phyloP scores from a whole-genome alignment of 2,329 filamentous ascomycete species.

The Arthrobotrys megalospora region DNA sequence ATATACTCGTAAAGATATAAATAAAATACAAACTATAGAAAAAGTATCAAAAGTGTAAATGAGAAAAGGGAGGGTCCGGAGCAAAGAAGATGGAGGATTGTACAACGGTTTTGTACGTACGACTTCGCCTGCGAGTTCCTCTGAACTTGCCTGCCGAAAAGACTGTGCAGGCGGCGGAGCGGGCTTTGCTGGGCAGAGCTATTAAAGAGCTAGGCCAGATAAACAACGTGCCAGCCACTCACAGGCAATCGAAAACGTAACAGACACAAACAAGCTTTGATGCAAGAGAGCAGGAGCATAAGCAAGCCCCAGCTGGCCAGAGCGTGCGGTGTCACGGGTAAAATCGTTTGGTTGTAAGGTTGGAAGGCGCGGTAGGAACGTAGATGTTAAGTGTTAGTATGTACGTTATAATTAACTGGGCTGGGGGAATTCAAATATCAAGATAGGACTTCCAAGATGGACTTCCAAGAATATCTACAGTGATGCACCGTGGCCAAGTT shows the following conservation, averaged over 20 bases:
- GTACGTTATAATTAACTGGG: constrained; percentile 20
- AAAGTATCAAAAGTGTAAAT: constrained; percentile 8
- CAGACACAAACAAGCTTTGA: constrained; percentile 52
- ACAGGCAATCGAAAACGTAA: constrained; percentile 51
- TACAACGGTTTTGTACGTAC: constrained; percentile 48
- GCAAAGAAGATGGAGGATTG: constrained; percentile 3
- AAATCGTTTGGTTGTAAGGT: constrained; percentile 11
- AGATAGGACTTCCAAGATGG: constrained; percentile 1
- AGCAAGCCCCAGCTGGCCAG: constrained; percentile 15
- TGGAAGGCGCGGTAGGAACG: constrained; percentile 14
- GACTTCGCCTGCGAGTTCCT: constrained; percentile 58
- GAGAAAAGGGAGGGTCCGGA: constrained; percentile 5
- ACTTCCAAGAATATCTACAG: neutral
- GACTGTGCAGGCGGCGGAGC: constrained; percentile 25
- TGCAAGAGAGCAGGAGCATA: constrained; percentile 14
- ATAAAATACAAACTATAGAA: neutral
- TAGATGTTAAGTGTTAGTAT: neutral
- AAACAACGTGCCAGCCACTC: constrained; percentile 52
- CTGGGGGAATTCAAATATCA: constrained; percentile 6
- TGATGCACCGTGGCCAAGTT: constrained; percentile 25
- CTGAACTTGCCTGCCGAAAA: constrained; percentile 51
- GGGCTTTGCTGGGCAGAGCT: constrained; percentile 39
- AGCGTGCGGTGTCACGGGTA: constrained; percentile 20
- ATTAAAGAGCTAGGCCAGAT: constrained; percentile 45
- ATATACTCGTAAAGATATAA: neutral